Evolutionary conservation across 2,329 filamentous ascomycete genomes (phyloP).

Genomic region (Venturia oleaginea): DNA sequence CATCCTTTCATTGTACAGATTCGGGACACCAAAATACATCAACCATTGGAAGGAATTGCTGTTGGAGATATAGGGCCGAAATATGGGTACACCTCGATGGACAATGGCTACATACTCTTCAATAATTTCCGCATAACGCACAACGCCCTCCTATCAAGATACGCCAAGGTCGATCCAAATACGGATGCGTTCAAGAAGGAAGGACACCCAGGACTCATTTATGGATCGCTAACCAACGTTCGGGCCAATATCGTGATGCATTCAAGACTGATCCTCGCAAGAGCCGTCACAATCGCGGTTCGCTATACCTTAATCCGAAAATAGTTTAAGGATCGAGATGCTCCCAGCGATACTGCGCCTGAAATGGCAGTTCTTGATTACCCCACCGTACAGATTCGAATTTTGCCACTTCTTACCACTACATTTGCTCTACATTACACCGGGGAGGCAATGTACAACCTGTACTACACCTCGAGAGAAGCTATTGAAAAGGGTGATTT

Average conservation of each 20-base stretch:
- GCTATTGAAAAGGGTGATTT: slow-evolving; percentile 44
- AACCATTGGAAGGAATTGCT: slow-evolving; percentile 38
- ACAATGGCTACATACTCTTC: slow-evolving; percentile 47
- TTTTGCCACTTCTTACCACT: slow-evolving; percentile 44
- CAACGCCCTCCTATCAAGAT: slow-evolving; percentile 40
- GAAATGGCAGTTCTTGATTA: slow-evolving; percentile 44
- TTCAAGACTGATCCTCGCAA: slow-evolving; percentile 42
- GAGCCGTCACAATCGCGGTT: slow-evolving; percentile 45
- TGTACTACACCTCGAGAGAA: slow-evolving; percentile 38
- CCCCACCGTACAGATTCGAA: slow-evolving; percentile 45
- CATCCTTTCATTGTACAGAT: slow-evolving; percentile 46
- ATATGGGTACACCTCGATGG: slow-evolving; percentile 44
- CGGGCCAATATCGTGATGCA: slow-evolving; percentile 41
- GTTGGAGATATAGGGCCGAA: slow-evolving; percentile 49
- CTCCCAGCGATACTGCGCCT: slow-evolving; percentile 24
- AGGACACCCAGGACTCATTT: slow-evolving; percentile 41
- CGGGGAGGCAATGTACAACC: slow-evolving; percentile 40
- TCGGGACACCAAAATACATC: slow-evolving; percentile 39
- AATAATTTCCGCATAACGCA: slow-evolving; percentile 38
- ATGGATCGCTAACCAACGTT: slow-evolving; percentile 42
- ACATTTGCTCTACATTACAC: slow-evolving; percentile 42
- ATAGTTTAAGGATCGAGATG: slow-evolving; percentile 43
- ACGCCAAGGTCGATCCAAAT: slow-evolving; percentile 39
- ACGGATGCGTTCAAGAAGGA: slow-evolving; percentile 37
- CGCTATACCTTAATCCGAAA: slow-evolving; percentile 41